These are phyloP conservation scores for Apiosordaria backusii DNA, from an alignment of 495 filamentous ascomycete species.

Conservation along the genomic window DNA sequence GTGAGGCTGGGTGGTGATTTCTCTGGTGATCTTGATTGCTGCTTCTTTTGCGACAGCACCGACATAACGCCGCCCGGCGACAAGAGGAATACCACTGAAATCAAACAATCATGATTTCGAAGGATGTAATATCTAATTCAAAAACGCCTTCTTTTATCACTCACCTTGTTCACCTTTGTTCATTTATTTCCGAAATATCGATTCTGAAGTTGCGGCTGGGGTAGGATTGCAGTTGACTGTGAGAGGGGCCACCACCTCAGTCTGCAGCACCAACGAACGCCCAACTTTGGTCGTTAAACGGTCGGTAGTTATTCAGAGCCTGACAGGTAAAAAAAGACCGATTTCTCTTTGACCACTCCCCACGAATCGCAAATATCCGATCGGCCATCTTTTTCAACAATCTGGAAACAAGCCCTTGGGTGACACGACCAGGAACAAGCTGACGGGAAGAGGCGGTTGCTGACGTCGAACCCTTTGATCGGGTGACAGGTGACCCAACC, in stretches of 20 bases:
- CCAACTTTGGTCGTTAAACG: not conserved
- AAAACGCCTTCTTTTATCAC: not conserved
- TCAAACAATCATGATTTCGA: not conserved
- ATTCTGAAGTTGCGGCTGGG: not conserved
- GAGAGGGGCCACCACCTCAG: not conserved
- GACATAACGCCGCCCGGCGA: not conserved
- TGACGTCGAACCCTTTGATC: not conserved
- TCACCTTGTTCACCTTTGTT: not conserved
- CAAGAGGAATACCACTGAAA: not conserved
- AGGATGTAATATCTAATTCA: not conserved
- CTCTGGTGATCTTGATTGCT: not conserved
- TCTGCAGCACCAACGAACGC: not conserved
- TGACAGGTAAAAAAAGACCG: not conserved
- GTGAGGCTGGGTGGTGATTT: not conserved
- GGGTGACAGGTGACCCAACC: slow-evolving; percentile 1
- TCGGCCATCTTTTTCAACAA: not conserved
- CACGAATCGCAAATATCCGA: not conserved
- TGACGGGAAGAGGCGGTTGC: not conserved
- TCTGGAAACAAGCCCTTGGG: not conserved
- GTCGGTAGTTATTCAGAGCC: not conserved
- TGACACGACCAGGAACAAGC: slow-evolving; percentile 3
- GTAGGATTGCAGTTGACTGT: not conserved
- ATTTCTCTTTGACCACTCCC: not conserved
- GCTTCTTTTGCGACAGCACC: not conserved
- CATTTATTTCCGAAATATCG: not conserved